Evolutionary conservation across 163 green algal species (phyloP).

Genomic region (Chlorella variabilis): DNA sequence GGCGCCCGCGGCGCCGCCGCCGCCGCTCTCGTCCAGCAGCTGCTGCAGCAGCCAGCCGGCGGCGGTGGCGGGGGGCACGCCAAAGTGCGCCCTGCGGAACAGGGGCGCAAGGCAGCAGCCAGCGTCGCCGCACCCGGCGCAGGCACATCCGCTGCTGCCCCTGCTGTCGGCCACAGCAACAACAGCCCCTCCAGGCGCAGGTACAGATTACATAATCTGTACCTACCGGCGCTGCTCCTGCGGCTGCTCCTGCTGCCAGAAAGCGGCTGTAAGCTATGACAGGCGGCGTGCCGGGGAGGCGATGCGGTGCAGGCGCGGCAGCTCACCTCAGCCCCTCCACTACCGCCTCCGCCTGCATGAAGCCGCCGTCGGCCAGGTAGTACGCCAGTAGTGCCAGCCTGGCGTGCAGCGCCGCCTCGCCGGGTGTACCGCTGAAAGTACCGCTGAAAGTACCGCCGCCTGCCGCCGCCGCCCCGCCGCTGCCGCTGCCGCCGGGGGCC

Average conservation of each 20-base stretch:
- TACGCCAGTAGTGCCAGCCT: slow-evolving; percentile 64
- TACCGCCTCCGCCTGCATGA: not conserved
- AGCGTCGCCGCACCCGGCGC: not conserved
- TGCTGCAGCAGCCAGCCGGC: slow-evolving; percentile 45
- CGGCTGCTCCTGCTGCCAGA: too few relatives aligned
- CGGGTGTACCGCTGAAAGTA: not conserved
- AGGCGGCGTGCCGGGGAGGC: too few relatives aligned
- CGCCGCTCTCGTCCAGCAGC: slow-evolving; percentile 38
- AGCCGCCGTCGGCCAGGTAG: slow-evolving; percentile 54
- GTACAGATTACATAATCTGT: too few relatives aligned
- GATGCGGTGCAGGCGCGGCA: not conserved
- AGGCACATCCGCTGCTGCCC: too few relatives aligned
- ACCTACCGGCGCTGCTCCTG: too few relatives aligned
- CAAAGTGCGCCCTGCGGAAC: slow-evolving; percentile 10
- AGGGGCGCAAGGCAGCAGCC: not conserved
- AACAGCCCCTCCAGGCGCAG: too few relatives aligned
- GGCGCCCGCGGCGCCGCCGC: not conserved
- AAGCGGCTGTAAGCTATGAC: too few relatives aligned
- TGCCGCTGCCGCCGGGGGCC: not conserved
- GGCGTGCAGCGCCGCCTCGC: slow-evolving; percentile 21
- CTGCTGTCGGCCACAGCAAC: too few relatives aligned
- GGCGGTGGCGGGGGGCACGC: not conserved
- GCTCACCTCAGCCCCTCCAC: slow-evolving; percentile 24
- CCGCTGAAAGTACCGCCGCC: not conserved
- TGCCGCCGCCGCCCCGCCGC: not conserved